phyloP scores from a whole-genome alignment of 169 alveolate species.

The Cryptosporidium sp. region DNA sequence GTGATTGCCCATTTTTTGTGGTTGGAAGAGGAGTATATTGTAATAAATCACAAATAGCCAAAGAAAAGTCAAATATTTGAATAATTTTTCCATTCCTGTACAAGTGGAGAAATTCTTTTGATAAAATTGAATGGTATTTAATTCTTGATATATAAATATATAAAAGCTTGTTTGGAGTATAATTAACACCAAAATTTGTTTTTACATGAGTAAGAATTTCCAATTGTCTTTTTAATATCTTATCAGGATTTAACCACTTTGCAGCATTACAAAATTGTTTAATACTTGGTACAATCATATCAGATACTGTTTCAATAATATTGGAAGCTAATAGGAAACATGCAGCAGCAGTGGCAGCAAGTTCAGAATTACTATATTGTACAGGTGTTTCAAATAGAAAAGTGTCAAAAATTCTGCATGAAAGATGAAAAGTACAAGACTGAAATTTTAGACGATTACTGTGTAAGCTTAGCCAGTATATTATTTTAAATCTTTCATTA shows the following conservation, averaged over 20 bases:
- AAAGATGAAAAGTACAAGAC: slow-evolving; percentile 69
- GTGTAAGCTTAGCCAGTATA: slow-evolving; percentile 55
- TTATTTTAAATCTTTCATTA: slow-evolving; percentile 33
- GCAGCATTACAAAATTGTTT: slow-evolving; percentile 71
- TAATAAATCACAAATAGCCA: slow-evolving; percentile 34
- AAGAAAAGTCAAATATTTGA: slow-evolving; percentile 6
- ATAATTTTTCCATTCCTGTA: slow-evolving; percentile 1
- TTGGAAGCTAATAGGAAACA: slow-evolving; percentile 56
- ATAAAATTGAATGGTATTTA: slow-evolving; percentile 20
- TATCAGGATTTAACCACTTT: slow-evolving; percentile 40
- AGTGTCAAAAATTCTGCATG: slow-evolving; percentile 45
- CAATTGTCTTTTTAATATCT: slow-evolving; percentile 25
- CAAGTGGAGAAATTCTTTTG: slow-evolving; percentile 6
- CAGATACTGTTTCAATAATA: slow-evolving; percentile 40
- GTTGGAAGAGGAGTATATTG: slow-evolving; percentile 47
- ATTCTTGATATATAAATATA: slow-evolving; percentile 35
- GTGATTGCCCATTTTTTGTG: slow-evolving; percentile 17
- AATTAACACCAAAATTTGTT: slow-evolving; percentile 14
- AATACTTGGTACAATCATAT: slow-evolving; percentile 64
- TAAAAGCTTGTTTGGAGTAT: slow-evolving; percentile 36
- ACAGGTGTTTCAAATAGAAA: background rate
- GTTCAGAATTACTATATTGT: background rate
- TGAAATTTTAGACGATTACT: slow-evolving; percentile 39
- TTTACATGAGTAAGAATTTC: slow-evolving; percentile 33
- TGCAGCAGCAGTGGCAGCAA: slow-evolving; percentile 56